A percentile compares a stretch with the other conserved stretches of the same genome.
Evolutionary conservation across 345 rosid genomes (phyloP).

Genomic region (Psidium guajava): DNA sequence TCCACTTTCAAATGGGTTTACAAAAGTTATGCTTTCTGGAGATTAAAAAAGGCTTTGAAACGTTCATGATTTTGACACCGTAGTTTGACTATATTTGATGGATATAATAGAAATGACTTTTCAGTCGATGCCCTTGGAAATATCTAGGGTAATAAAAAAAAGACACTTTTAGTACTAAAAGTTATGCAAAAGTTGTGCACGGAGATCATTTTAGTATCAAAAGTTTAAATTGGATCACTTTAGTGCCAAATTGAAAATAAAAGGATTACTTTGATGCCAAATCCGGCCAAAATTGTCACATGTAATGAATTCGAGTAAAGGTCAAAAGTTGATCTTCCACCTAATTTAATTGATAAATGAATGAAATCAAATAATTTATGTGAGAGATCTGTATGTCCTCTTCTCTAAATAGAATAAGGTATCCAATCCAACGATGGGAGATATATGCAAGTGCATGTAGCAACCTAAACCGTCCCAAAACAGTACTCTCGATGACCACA

Average conservation of each 20-base stretch:
- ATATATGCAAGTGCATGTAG: neutral
- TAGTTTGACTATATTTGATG: neutral
- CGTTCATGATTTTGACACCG: neutral
- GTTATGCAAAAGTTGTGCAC: too few relatives aligned
- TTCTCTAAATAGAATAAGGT: too few relatives aligned
- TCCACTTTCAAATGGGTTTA: neutral
- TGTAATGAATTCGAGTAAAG: neutral
- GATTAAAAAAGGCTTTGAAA: neutral
- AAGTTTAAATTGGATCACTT: too few relatives aligned
- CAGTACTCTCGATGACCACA: neutral
- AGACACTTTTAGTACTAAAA: too few relatives aligned
- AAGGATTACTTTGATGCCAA: too few relatives aligned
- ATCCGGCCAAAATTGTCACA: too few relatives aligned
- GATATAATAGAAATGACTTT: neutral
- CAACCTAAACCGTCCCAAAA: neutral
- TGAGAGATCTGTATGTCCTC: too few relatives aligned
- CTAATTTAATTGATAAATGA: neutral
- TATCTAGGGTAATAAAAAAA: neutral
- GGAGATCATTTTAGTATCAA: too few relatives aligned
- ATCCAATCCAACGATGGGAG: too few relatives aligned
- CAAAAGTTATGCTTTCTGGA: neutral
- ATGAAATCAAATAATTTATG: too few relatives aligned
- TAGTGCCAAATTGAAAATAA: too few relatives aligned
- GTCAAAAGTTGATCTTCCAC: neutral
- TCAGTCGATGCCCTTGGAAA: neutral